Evolutionary conservation across 106 monocot genomes (phyloP).

Genomic region (Platanthera zijinensis): DNA sequence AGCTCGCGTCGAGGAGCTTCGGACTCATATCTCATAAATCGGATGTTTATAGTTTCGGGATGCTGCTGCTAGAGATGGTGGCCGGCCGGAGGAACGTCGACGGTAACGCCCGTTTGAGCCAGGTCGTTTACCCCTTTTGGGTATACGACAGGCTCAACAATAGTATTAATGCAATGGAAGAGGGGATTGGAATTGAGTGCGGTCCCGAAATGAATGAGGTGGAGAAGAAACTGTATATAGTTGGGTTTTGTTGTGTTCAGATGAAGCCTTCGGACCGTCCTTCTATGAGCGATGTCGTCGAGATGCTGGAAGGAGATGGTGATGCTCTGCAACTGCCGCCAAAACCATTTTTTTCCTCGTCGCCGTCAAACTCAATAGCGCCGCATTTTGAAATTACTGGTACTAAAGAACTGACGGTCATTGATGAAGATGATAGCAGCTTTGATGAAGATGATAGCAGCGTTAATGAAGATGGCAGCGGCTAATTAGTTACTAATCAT

Average conservation of each 20-base stretch:
- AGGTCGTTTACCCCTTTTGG: background rate
- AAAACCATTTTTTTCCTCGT: slow-evolving; percentile 9
- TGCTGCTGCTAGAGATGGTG: slow-evolving; percentile 16
- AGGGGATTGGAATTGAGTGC: background rate
- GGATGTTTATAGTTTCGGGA: slow-evolving; percentile 19
- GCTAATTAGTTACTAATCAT: too few species aligned
- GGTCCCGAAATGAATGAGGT: background rate
- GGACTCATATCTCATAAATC: slow-evolving; percentile 11
- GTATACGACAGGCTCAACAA: too few species aligned
- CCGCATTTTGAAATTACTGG: background rate
- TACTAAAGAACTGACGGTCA: background rate
- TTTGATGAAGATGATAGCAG: too few species aligned
- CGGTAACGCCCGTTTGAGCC: background rate
- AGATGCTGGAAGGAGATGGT: slow-evolving; percentile 9
- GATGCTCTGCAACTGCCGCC: slow-evolving; percentile 7
- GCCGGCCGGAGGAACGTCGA: slow-evolving; percentile 12
- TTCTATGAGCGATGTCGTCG: slow-evolving; percentile 5
- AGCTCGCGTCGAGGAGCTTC: slow-evolving; percentile 15
- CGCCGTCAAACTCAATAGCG: background rate
- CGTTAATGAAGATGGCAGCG: too few species aligned
- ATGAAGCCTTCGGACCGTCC: slow-evolving; percentile 4
- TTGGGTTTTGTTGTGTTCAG: slow-evolving; percentile 17
- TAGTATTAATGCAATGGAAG: too few species aligned
- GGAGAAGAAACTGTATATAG: slow-evolving; percentile 8
- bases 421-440: background rate